These are phyloP conservation scores for Lentinula lateritia DNA, from an alignment of 768 basidiomycete genomes.

Conservation along the genomic window DNA sequence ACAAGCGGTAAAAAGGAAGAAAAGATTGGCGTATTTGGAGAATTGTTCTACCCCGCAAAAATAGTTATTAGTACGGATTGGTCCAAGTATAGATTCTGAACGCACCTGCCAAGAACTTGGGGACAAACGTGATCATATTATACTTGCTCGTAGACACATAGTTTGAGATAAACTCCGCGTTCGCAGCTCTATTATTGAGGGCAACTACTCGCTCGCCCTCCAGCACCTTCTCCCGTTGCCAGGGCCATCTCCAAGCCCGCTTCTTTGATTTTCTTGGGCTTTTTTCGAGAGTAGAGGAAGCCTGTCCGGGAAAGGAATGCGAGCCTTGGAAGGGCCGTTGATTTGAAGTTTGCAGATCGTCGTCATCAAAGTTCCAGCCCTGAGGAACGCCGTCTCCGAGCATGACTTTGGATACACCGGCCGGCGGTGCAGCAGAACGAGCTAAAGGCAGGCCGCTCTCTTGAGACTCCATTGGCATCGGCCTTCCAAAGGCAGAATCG, in stretches of 20 bases:
- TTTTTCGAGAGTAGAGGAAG: slow-evolving; percentile 14
- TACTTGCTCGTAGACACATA: slow-evolving; percentile 95
- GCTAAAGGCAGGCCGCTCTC: slow-evolving; percentile 57
- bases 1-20: slow-evolving; percentile 96
- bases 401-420: slow-evolving; percentile 46
- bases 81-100: slow-evolving; percentile 5
- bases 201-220: slow-evolving; percentile 75
- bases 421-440: slow-evolving; percentile 53
- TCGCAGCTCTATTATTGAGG: slow-evolving; percentile 70
- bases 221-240: slow-evolving; percentile 63
- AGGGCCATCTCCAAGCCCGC: slow-evolving; percentile 73
- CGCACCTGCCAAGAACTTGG: slow-evolving; percentile 90
- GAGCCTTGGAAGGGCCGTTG: slow-evolving; percentile 36
- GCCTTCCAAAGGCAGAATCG: slow-evolving; percentile 61
- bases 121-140: slow-evolving; percentile 78
- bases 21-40: slow-evolving; percentile 96
- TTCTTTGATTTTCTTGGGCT: slow-evolving; percentile 13
- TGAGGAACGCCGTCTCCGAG: slow-evolving; percentile 47
- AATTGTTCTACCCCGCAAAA: slow-evolving; percentile 71
- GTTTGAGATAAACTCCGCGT: slow-evolving; percentile 70
- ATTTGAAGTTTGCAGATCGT: slow-evolving; percentile 38
- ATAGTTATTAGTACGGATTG: slow-evolving; percentile 8
- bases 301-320: slow-evolving; percentile 29
- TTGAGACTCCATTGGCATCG: slow-evolving; percentile 43
- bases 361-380: slow-evolving; percentile 74